A percentile compares a stretch with the other conserved stretches of the same genome.
Evolutionary conservation across 164 flowering plant genomes (phyloP).

Genomic region (Tinospora cordifolia): DNA sequence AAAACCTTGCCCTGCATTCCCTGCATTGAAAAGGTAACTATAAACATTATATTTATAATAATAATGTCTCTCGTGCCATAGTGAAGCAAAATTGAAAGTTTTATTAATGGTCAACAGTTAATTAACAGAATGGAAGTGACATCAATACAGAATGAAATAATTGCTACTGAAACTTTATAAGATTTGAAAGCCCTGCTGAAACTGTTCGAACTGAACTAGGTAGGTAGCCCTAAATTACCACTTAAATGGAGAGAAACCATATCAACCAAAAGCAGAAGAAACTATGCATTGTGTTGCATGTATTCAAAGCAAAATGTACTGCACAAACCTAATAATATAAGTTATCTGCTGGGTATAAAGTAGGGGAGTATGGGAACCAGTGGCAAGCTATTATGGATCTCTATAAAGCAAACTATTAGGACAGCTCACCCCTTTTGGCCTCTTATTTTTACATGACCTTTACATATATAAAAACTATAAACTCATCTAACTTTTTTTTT

Average conservation of each 20-base stretch:
- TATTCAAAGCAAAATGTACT: too few species aligned
- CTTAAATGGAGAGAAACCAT: background rate
- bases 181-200: background rate
- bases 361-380: too few species aligned
- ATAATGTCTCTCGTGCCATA: background rate
- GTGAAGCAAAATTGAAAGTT: background rate
- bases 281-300: too few species aligned
- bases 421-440: too few species aligned
- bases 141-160: background rate
- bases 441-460: too few species aligned
- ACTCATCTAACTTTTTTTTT: too few species aligned
- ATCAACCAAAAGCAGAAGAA: background rate
- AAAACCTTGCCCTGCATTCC: conserved; percentile 57
- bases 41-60: background rate
- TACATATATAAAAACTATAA: too few species aligned
- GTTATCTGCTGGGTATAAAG: too few species aligned
- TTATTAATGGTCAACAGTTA: too few species aligned
- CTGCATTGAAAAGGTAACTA: conserved; percentile 32
- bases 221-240: background rate
- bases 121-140: too few species aligned
- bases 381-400: too few species aligned
- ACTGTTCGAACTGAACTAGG: background rate
- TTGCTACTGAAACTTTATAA: background rate
- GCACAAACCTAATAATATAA: background rate
- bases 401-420: too few species aligned